Evolutionary conservation across 306 rosid species (phyloP), one percentile per base, ranked within the genome.

Genomic region (Trichosanthes truncata): DNA sequence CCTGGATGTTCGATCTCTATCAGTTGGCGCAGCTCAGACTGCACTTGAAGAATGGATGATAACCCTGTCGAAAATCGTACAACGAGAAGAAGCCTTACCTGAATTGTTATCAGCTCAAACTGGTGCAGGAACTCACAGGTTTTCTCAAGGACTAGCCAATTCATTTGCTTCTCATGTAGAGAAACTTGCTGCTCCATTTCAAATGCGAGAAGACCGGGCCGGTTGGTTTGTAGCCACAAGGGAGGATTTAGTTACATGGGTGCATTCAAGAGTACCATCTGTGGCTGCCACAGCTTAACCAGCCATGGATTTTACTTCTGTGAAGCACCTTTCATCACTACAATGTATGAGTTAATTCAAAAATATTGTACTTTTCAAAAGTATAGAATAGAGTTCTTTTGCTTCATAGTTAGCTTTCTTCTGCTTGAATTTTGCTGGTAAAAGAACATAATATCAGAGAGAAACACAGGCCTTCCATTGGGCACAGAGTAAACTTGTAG

Each of bases 21-120:
- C 97, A 0, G 92, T 93, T 17, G 99, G 98, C 9, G 99, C 99
- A 14, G 96, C 98, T 63, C 85, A 85, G 35, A 96, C 99, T 10
- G 98, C 96, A 36, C 88, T 93, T 1, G 98, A 93, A 85, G 98
- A 93, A 84, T 96, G 99, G 99, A 90, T 96, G 96, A 82, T 84
- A 79, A 90, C 99, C 26, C 88, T 91, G 31, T 79, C 84, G 81
- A 88, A 89, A 79, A 88, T 96, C 14, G 87, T 91, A 38, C 89
- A 89, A 81, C 84, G 89, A 26, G 81, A 90, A 13, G 97, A 84
- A 85, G 81, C 78, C 17, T 79, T 96, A 59, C 98, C 97, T 0
- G 89, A 85, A 80, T 57, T 87, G 40, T 81, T 93, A 69, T 83
- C 88, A 4, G 98, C 99, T 36, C 99, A 91, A 84, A 90, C 96